Conservation (phyloP, 164 flowering plant species). For the Kalanchoe fedtschenkoi region DNA sequence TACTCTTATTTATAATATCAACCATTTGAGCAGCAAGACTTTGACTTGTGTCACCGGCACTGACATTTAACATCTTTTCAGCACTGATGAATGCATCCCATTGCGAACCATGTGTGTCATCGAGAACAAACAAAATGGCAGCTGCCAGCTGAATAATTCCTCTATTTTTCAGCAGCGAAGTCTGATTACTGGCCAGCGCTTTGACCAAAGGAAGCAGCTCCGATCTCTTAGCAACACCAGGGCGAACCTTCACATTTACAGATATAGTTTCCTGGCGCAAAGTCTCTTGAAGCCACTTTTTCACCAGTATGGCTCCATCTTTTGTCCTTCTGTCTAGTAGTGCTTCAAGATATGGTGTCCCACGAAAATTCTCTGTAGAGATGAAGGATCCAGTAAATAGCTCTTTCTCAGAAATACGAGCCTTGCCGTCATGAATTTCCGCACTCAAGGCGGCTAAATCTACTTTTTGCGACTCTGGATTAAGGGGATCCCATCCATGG, state of each 20-base stretch:
- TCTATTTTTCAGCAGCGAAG: constrained; percentile 57
- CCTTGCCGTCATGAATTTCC: constrained; percentile 18
- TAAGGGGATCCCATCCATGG: constrained; percentile 51
- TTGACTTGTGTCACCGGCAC: constrained; percentile 88
- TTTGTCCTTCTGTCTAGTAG: constrained; percentile 68
- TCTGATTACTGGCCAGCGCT: constrained; percentile 51
- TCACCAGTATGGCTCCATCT: constrained; percentile 69
- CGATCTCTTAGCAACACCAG: constrained; percentile 45
- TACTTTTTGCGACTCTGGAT: constrained; percentile 16
- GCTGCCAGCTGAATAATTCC: constrained; percentile 82
- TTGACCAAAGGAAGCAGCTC: constrained; percentile 58
- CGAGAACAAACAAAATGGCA: constrained; percentile 54
- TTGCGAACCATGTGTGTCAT: constrained; percentile 44
- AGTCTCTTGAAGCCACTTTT: constrained; percentile 84
- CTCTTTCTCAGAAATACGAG: constrained; percentile 16
- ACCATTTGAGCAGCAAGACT: constrained; percentile 79
- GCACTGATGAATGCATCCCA: constrained; percentile 94
- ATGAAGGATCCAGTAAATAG: constrained; percentile 64
- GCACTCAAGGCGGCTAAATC: constrained; percentile 23
- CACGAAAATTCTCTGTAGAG: constrained; percentile 58
- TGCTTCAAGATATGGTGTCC: constrained; percentile 69
- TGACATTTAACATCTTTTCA: constrained; percentile 62
- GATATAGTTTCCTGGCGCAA: constrained; percentile 48
- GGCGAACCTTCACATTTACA: constrained; percentile 38
- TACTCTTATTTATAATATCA: constrained; percentile 74